Evolutionary conservation across 1,139 yeast species (phyloP), one percentile per base, ranked within the genome.

Genomic region (Nakaseomyces sp.): DNA sequence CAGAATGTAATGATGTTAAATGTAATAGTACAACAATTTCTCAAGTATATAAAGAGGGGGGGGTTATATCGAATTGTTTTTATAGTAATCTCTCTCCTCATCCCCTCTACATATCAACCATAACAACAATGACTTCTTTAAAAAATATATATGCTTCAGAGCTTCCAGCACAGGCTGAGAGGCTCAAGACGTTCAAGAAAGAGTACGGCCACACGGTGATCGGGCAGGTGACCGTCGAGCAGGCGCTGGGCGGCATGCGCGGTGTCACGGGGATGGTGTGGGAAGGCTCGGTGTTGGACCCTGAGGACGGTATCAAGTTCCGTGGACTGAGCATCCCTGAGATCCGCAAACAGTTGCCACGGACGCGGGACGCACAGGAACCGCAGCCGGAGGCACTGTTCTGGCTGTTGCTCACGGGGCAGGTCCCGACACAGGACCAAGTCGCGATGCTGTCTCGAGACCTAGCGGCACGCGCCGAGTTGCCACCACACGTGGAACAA

Each of bases 201-300:
- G 91, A 86, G 61, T 76, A 88, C 67, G 96, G 96, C 64, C 76
- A 81, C 67, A 81, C 91, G 61, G 91, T 67, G 50, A 86, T 91
- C 60, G 97, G 96, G 58, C 96, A 91, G 72, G 94, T 89, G 55
- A 74, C 81, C 54, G 77, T 91, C 56, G 96, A 87, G 71, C 97
- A 91, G 74, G 96, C 96, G 45, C 91, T 91, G 72, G 97, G 97
- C 76, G 98, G 98, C 77, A 87, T 86, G 96, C 82, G 96, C 73
- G 96, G 96, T 69, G 85, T 89, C 73, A 86, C 86, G 72, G 95
- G 96, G 63, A 76, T 89, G 60, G 96, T 91, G 50, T 91, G 97
- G 97, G 97, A 91, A 76, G 98, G 98, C 62, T 88, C 97, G 47
- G 98, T 91, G 47, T 76, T 91, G 67, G 98, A 91, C 71, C 94